Evolutionary conservation across 129 eudicot genomes (phyloP).

Genomic region (Helichrysum umbraculigerum): DNA sequence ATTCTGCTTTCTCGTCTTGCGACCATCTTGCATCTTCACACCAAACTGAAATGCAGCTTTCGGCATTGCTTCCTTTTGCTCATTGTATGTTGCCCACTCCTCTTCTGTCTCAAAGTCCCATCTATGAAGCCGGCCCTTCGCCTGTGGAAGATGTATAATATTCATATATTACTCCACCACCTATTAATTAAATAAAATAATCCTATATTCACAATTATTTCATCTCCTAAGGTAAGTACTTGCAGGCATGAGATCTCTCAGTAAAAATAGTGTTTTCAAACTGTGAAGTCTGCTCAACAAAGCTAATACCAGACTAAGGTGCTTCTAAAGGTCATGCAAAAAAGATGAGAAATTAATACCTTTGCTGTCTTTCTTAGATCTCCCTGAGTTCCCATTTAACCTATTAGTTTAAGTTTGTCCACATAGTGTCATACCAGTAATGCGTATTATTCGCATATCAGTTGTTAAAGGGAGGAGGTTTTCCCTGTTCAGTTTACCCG

Average conservation of each 20-base stretch:
- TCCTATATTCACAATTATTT: not conserved
- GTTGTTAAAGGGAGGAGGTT: too few species aligned
- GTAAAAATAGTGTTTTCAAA: too few species aligned
- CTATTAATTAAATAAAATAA: not conserved
- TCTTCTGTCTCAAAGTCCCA: constrained; percentile 99
- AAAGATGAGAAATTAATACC: too few species aligned
- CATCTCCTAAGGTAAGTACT: not conserved
- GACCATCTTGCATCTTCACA: constrained; percentile 99
- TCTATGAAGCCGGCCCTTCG: constrained; percentile 93
- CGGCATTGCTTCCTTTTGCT: constrained; percentile 99
- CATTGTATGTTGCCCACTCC: constrained; percentile 98
- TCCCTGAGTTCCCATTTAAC: not conserved
- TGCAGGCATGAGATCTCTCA: not conserved
- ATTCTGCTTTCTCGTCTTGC: constrained; percentile 94
- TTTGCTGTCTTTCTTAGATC: not conserved
- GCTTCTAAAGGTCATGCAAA: not conserved
- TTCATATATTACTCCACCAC: not conserved
- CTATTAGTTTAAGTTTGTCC: not conserved
- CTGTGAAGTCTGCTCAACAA: too few species aligned
- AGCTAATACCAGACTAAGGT: not conserved
- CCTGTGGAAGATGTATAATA: constrained; percentile 41
- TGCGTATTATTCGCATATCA: too few species aligned
- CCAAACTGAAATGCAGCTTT: constrained; percentile 99
- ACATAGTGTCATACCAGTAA: not conserved
- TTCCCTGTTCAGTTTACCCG: too few species aligned